phyloP scores from a whole-genome alignment of 257 asterid species.

The Oldenlandia corymbosa region DNA sequence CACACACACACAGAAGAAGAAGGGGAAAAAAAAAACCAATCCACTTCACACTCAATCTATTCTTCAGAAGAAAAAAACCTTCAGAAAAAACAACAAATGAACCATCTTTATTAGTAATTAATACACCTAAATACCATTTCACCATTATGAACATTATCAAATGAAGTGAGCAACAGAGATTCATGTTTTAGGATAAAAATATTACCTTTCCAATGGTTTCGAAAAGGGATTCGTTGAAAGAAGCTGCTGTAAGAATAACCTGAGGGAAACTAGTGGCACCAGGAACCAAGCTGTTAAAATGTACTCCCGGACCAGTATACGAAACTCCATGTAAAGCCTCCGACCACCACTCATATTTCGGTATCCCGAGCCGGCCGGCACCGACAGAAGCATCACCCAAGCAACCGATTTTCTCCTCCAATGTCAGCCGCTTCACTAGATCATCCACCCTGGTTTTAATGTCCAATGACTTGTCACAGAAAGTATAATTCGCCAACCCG shows the following conservation, averaged over 20 bases:
- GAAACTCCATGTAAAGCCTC: constrained; percentile 51
- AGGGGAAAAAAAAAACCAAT: no score
- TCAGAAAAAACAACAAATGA: no score
- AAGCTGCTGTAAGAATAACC: constrained; percentile 45
- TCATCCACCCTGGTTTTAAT: constrained; percentile 29
- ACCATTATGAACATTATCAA: no score
- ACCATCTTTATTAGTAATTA: no score
- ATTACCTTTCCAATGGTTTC: constrained; percentile 43
- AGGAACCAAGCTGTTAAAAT: constrained; percentile 29
- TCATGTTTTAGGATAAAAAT: no score
- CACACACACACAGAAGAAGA: background rate
- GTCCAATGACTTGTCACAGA: constrained; percentile 28
- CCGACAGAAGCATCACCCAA: constrained; percentile 25
- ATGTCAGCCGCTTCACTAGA: constrained; percentile 30
- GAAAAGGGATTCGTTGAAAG: constrained; percentile 40
- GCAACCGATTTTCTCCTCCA: constrained; percentile 34
- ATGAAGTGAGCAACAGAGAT: no score
- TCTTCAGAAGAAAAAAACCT: no score
- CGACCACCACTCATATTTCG: constrained; percentile 48
- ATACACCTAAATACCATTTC: no score
- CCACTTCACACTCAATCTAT: no score
- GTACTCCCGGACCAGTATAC: constrained; percentile 25
- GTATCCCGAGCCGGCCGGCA: constrained; percentile 30
- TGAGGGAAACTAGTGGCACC: constrained; percentile 56
- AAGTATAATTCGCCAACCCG: constrained; percentile 9